Percentiles rank a stretch among this genome's conserved stretches.
Evolutionary conservation across 2,329 filamentous ascomycete species (phyloP).

Genomic region (Stemphylium lycopersici): DNA sequence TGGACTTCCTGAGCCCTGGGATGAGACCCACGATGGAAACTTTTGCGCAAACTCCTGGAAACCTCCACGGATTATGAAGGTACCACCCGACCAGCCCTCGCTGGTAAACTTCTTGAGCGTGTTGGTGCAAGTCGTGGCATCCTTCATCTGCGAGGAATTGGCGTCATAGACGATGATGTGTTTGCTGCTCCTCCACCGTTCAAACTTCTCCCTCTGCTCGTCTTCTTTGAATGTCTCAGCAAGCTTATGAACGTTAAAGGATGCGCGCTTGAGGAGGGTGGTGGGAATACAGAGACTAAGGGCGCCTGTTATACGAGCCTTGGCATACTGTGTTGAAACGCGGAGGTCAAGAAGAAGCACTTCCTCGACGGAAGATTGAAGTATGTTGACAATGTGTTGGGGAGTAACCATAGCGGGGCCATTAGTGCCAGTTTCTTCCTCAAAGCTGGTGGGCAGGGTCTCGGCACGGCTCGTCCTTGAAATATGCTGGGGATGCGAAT

Average conservation of each 20-base stretch:
- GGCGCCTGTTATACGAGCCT: conserved; percentile 76
- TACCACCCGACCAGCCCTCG: conserved; percentile 78
- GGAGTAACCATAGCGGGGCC: conserved; percentile 53
- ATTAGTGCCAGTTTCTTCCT: conserved; percentile 32
- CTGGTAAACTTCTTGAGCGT: conserved; percentile 91
- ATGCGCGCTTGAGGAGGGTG: conserved; percentile 86
- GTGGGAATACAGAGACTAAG: conserved; percentile 95
- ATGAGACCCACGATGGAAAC: conserved; percentile 66
- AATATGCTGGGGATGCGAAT: conserved; percentile 21
- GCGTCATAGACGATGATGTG: conserved; percentile 89
- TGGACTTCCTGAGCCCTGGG: conserved; percentile 47
- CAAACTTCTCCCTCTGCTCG: conserved; percentile 72
- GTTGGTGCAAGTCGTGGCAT: conserved; percentile 80
- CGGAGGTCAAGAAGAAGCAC: conserved; percentile 83
- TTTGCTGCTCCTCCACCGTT: conserved; percentile 74
- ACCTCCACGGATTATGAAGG: conserved; percentile 80
- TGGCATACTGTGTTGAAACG: conserved; percentile 80
- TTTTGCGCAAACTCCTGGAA: conserved; percentile 74
- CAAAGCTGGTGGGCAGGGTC: conserved; percentile 50
- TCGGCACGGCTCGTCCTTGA: conserved; percentile 49
- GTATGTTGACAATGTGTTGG: conserved; percentile 56
- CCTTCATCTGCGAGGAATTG: conserved; percentile 75
- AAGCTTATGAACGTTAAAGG: conserved; percentile 87
- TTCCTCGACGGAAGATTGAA: conserved; percentile 55
- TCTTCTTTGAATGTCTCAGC: conserved; percentile 82